phyloP scores from a whole-genome alignment of 192 early-diverging fungal genomes.

The Phlyctochytrium bullatum region DNA sequence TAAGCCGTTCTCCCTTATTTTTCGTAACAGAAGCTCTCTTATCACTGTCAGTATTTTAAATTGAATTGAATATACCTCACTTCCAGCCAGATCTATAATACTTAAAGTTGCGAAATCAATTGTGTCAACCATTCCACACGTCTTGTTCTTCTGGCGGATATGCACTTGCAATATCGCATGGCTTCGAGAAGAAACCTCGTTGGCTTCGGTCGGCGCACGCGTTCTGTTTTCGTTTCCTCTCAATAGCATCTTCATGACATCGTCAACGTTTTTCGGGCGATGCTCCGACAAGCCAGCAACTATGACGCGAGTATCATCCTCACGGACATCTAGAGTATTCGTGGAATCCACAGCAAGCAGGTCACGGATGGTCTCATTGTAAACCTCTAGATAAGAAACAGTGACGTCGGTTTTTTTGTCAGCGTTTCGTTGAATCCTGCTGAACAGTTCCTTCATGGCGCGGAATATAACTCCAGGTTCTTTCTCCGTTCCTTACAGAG shows the following conservation, averaged over 20 bases:
- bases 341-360: constrained; percentile 29
- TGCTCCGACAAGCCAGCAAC: constrained; percentile 63
- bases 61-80: constrained; percentile 49
- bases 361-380: constrained; percentile 69
- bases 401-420: constrained; percentile 3
- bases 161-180: constrained; percentile 74
- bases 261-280: constrained; percentile 56
- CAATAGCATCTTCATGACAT: constrained; percentile 40
- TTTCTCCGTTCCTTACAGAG: constrained; percentile 44
- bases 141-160: background rate
- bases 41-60: background rate
- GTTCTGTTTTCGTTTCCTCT: constrained; percentile 68
- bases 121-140: background rate
- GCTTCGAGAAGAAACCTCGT: constrained; percentile 65
- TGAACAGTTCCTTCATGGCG: constrained; percentile 67
- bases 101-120: constrained; percentile 39
- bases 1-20: constrained; percentile 59
- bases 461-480: constrained; percentile 66
- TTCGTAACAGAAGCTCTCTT: constrained; percentile 44
- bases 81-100: constrained; percentile 76
- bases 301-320: constrained; percentile 66
- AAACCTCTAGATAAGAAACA: constrained; percentile 58
- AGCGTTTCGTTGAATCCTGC: constrained; percentile 21
- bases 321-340: constrained; percentile 62
- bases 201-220: constrained; percentile 72